Percentiles rank a stretch among this genome's conserved stretches.
Conservation (phyloP, 1,284 basidiomycete species). For the Exsudoporus floridanus region DNA sequence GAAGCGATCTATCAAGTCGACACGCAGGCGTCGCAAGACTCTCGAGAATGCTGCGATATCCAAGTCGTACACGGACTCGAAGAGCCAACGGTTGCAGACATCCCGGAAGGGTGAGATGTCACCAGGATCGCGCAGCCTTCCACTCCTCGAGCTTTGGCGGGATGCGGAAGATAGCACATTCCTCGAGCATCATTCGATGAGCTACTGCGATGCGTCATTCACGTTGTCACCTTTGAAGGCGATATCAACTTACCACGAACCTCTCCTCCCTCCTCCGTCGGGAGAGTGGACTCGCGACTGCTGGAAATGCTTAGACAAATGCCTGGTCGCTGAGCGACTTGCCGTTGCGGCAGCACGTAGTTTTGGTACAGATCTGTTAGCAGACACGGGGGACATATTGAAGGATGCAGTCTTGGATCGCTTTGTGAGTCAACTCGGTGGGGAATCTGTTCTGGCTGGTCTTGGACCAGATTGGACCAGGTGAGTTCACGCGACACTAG, state of each 20-base stretch:
- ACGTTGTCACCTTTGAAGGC: conserved; percentile 19
- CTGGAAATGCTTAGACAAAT: conserved; percentile 73
- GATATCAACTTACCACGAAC: background rate
- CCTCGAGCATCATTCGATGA: conserved; percentile 29
- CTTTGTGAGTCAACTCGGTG: conserved; percentile 50
- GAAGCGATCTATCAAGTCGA: conserved; percentile 14
- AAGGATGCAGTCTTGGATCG: conserved; percentile 55
- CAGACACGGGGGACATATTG: conserved; percentile 48
- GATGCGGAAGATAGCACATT: conserved; percentile 30
- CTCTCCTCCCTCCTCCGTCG: conserved; percentile 5
- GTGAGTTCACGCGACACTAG: conserved; percentile 37
- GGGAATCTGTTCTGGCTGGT: conserved; percentile 36
- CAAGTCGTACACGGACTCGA: conserved; percentile 20
- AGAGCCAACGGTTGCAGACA: conserved; percentile 11
- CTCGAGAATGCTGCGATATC: conserved; percentile 25
- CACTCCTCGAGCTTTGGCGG: conserved; percentile 31
- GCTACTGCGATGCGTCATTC: conserved; percentile 18
- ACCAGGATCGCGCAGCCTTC: conserved; percentile 25
- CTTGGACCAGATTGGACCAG: conserved; percentile 52
- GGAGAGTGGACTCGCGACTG: conserved; percentile 65
- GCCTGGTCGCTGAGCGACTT: conserved; percentile 69
- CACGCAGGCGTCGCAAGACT: conserved; percentile 31
- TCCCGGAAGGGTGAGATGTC: conserved; percentile 4
- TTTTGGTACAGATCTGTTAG: conserved; percentile 39
- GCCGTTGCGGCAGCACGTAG: conserved; percentile 40